Evolutionary conservation across 345 rosid species (phyloP), one percentile per base, ranked within the genome.

Genomic region (Hypericum androsaemum): DNA sequence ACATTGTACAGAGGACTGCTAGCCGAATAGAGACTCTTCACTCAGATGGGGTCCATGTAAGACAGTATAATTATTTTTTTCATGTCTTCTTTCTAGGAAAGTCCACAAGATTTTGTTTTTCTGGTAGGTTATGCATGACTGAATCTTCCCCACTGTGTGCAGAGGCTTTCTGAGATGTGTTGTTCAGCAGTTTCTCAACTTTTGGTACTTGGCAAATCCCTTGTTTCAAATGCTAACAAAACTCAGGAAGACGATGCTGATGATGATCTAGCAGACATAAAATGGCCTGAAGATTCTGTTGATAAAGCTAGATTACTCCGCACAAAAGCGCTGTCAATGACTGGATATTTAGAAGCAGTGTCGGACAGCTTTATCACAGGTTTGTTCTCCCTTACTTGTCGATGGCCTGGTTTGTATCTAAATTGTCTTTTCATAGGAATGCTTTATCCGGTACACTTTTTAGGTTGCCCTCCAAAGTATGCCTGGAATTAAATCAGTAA

Each of bases 41-140:
- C 71, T 85, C 98, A 7, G 97, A 92, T 69, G 97, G 99, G 44
- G 80, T 88, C 75, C 99, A 92, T 73, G 99, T 92, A 77, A 47
- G 85, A 39, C 3, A 38, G 70, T 58, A 62, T 58, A 44, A 40
- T 61, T 50, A 35, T 56, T 48, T 67, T 14, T 44, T 63, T 14
- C 51, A 1, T 15, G 43, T 35, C 2, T 3, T 47, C 0, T 67
- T 39, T 22, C 53, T 9, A 22, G 32, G 32, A 22, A 22, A 22
- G 39, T 16, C 10, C 1, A 32, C 15, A 12, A 35, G 37, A 11
- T 10, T 37, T n/a, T 5, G 14, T 13, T 8, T 43, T 3, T 50
- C 5, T 12, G 10, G 37, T 38, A 11, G 47, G 38, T 46, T 39
- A 35, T 46, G 40, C 32, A 32, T 47, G 16, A 44, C 65, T 6